Evolutionary conservation across 2,329 filamentous ascomycete species (phyloP).

Genomic region (Tothia fuscella): DNA sequence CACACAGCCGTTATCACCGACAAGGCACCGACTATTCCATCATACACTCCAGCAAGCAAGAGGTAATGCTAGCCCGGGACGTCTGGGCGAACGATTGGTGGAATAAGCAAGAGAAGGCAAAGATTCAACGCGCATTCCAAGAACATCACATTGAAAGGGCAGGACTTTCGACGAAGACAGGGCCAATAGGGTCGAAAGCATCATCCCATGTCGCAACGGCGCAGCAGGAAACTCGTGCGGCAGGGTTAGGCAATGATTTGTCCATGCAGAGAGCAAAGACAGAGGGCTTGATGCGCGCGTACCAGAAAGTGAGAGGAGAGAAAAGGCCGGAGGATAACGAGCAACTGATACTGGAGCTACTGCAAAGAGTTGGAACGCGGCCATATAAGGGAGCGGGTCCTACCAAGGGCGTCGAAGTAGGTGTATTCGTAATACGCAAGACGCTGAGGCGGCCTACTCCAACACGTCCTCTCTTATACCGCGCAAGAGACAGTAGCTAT

Average conservation of each 20-base stretch:
- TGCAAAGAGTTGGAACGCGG: conserved; percentile 44
- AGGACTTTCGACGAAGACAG: conserved; percentile 10
- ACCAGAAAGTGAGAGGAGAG: conserved; percentile 29
- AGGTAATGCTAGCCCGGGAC: conserved; percentile 37
- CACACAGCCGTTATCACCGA: conserved; percentile 25
- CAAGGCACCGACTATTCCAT: conserved; percentile 29
- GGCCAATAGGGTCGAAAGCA: conserved; percentile 19
- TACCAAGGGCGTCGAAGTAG: conserved; percentile 34
- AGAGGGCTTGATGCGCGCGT: conserved; percentile 36
- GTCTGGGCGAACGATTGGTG: conserved; percentile 51
- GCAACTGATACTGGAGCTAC: conserved; percentile 38
- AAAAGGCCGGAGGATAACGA: conserved; percentile 4
- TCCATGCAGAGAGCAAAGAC: conserved; percentile 23
- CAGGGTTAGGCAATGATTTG: conserved; percentile 30
- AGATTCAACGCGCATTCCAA: conserved; percentile 37
- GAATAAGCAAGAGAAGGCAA: conserved; percentile 50
- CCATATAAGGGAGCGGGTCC: conserved; percentile 34
- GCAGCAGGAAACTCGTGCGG: conserved; percentile 2
- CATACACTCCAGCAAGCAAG: conserved; percentile 39
- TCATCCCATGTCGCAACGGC: conserved; percentile 1
- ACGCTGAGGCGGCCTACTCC: conserved; percentile 2
- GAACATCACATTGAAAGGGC: conserved; percentile 28
- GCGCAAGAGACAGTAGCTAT: too few relatives aligned
- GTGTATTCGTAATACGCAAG: conserved; percentile 34
- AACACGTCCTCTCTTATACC: too few relatives aligned